Base-by-base conservation (phyloP, 208 protist species). In the Wallacemonas sp. region DNA sequence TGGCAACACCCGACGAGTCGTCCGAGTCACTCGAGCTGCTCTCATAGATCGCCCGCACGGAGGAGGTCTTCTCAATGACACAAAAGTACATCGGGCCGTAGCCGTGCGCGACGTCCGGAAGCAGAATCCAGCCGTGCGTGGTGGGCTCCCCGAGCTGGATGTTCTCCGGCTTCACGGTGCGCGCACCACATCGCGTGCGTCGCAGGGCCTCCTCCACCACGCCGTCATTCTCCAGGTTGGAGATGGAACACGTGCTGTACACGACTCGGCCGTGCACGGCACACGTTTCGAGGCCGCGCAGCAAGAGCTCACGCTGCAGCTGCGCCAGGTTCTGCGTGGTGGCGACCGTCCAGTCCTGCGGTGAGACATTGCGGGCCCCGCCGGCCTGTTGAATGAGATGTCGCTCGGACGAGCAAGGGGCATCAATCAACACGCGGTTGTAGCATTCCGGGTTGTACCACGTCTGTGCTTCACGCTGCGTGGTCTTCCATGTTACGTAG, bases 181-280 rank as follows among this genome's bases (percentile, higher is more conserved):
- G 67, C 47, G 91, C 78, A 12, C 76, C 68, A 44, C 85, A 90
- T 11, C 87, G 76, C 14, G 86, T 89, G 9, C 78, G 58, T 26
- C 66, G 73, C 71, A 94, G 74, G 19, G 60, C 85, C 61, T 88
- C 73, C 12, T 52, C 72, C 21, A 98, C 82, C 36, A 96, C 86
- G 19, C 72, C 80, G 46, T 97, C 93, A 67, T 97, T 97, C 64
- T 97, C 93, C 17, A 87, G 24, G 0, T 88, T 83, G 4, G 78
- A 93, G 47, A 98, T 83, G 21, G 90, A 93, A 72, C 89, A 96
- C 8, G 95, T 98, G 68, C 82, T 95, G 82, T 97, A 98, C 24
- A 98, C 92, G 16, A 97, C 71, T 29, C 80, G 74, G 29, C 93
- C 95, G 0, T 88, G 88, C 5, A 81, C 72, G 24, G 61, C 49